A percentile compares a stretch with the other conserved stretches of the same genome.
Evolutionary conservation across 768 basidiomycete species (phyloP).

Genomic region (Strobilomyces confusus): DNA sequence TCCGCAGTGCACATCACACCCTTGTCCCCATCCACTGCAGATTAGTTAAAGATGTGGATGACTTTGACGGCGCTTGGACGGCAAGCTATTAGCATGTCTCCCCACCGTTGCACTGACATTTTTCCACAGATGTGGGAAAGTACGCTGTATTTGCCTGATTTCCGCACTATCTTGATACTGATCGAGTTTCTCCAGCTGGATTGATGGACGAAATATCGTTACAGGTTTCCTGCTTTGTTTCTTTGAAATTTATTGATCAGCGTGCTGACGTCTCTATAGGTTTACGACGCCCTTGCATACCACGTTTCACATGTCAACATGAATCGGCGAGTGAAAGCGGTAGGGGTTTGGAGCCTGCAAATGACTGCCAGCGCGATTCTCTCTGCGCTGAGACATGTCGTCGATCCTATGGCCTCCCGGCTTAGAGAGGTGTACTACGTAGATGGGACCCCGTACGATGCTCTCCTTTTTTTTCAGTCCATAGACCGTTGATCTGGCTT

Average conservation of each 20-base stretch:
- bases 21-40: conserved; percentile 91
- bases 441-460: conserved; percentile 31
- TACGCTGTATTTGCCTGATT: conserved; percentile 35
- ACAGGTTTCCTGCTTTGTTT: conserved; percentile 51
- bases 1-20: conserved; percentile 80
- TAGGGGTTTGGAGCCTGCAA: conserved; percentile 93
- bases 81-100: conserved; percentile 43
- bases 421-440: conserved; percentile 28
- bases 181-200: conserved; percentile 58
- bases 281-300: conserved; percentile 89
- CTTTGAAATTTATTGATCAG: not conserved
- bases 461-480: conserved; percentile 17
- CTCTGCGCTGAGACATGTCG: conserved; percentile 66
- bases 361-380: conserved; percentile 88
- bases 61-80: conserved; percentile 97
- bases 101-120: conserved; percentile 2
- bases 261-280: conserved; percentile 37
- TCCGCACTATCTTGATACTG: not conserved
- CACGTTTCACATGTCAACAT: conserved; percentile 91
- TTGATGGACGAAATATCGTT: conserved; percentile 86
- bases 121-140: conserved; percentile 83
- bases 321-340: conserved; percentile 84
- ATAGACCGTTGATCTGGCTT: too few relatives aligned
- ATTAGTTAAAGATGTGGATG: conserved; percentile 74
- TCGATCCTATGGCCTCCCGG: conserved; percentile 56